Evolutionary conservation across 139 green algal genomes (phyloP).

Genomic region (Astrephomene gubernaculifera): DNA sequence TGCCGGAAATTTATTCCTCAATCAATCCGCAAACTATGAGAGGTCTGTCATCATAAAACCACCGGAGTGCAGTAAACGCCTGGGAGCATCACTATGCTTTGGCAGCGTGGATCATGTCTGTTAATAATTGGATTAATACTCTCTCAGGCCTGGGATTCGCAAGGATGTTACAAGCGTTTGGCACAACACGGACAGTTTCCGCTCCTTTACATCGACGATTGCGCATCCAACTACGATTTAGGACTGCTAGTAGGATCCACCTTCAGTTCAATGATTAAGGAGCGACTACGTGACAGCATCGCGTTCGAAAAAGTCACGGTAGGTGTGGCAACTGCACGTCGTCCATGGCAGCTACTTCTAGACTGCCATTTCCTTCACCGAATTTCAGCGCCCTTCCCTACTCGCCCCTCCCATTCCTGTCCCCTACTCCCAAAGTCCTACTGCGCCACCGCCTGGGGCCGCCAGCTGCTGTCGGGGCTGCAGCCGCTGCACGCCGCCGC

Average conservation of each 20-base stretch:
- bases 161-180: not conserved
- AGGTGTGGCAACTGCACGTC: not conserved
- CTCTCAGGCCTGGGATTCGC: no score
- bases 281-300: constrained; percentile 3
- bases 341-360: not conserved
- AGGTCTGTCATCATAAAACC: no score
- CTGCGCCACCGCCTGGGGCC: constrained; percentile 23
- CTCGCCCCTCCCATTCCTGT: not conserved
- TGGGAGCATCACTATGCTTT: no score
- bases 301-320: constrained; percentile 19
- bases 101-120: no score
- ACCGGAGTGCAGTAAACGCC: no score
- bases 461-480: constrained; percentile 8
- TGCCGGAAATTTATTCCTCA: no score
- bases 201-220: constrained; percentile 20
- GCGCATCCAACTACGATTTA: not conserved
- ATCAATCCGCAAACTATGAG: no score
- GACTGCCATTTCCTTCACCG: not conserved
- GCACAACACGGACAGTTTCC: constrained; percentile 2
- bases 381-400: not conserved
- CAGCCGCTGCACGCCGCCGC: not conserved
- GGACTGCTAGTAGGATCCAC: constrained; percentile 14
- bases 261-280: constrained; percentile 22
- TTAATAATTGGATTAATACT: no score
- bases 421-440: constrained; percentile 16